Evolutionary conservation across 495 filamentous ascomycete species (phyloP).

Genomic region (Aspergillus wentii): DNA sequence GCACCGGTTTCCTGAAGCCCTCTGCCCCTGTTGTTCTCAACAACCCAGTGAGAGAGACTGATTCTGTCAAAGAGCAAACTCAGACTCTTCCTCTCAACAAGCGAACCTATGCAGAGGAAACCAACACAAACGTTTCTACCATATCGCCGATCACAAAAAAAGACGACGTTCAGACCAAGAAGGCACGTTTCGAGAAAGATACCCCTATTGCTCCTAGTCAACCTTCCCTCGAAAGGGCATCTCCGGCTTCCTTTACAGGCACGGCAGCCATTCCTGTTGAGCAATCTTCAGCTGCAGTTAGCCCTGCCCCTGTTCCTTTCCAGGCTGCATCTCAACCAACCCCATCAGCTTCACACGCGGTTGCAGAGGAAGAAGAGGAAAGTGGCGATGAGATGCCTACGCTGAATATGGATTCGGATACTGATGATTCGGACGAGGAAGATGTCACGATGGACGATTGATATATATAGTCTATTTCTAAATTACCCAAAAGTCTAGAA

Average conservation of each 20-base stretch:
- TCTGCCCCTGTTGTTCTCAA: constrained; percentile 14
- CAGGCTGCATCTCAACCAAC: background rate
- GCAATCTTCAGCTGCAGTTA: background rate
- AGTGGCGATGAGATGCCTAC: constrained; percentile 48
- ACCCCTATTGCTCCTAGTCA: constrained; percentile 3
- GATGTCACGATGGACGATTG: constrained; percentile 30
- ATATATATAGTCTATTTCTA: constrained; percentile 5
- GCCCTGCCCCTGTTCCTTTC: background rate
- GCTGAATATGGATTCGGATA: constrained; percentile 43
- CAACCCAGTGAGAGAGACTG: constrained; percentile 11
- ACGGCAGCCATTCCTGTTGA: constrained; percentile 11
- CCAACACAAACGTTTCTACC: constrained; percentile 4
- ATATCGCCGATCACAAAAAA: constrained; percentile 2
- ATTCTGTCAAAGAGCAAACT: constrained; percentile 1
- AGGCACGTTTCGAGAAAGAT: constrained; percentile 26
- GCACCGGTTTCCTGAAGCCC: constrained; percentile 23
- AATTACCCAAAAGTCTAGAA: too few relatives aligned
- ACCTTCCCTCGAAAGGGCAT: constrained; percentile 5
- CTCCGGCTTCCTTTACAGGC: constrained; percentile 9
- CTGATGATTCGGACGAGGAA: constrained; percentile 37
- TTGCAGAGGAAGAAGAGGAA: constrained; percentile 26
- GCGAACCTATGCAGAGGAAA: constrained; percentile 29
- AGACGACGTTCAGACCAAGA: constrained; percentile 22
- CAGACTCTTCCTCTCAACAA: constrained; percentile 20
- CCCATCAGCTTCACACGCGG: constrained; percentile 3